Evolutionary conservation across 2,329 filamentous ascomycete species (phyloP).

Genomic region (Xylariaceae sp.): DNA sequence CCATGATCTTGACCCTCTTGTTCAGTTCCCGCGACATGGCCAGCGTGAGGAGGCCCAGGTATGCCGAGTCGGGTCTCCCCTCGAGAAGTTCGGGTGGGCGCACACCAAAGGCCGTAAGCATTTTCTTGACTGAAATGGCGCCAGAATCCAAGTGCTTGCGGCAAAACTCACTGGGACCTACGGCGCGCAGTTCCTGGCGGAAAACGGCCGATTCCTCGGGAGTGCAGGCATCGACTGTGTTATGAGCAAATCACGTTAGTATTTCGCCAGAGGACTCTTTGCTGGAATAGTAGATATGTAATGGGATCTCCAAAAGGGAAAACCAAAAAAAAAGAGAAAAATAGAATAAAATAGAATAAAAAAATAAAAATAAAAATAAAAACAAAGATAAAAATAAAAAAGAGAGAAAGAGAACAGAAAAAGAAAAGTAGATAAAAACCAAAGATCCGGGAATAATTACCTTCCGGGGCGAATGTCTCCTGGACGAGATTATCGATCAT

Average conservation of each 20-base stretch:
- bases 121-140: conserved; percentile 69
- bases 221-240: conserved; percentile 28
- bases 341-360: too few species aligned
- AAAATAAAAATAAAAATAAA: too few species aligned
- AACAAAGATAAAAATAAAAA: background rate
- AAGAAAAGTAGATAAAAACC: background rate
- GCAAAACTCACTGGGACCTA: conserved; percentile 76
- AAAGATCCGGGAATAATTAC: conserved; percentile 13
- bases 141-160: conserved; percentile 63
- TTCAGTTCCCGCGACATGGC: conserved; percentile 75
- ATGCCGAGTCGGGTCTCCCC: conserved; percentile 64
- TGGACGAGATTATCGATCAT: conserved; percentile 41
- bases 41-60: conserved; percentile 67
- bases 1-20: conserved; percentile 70
- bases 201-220: conserved; percentile 63
- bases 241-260: conserved; percentile 13
- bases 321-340: too few species aligned
- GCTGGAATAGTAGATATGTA: too few species aligned
- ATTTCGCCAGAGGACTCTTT: background rate
- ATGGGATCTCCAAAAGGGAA: too few species aligned
- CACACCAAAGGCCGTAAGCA: conserved; percentile 82
- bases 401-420: conserved; percentile 8
- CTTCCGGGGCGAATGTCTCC: conserved; percentile 36
- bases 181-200: conserved; percentile 63
- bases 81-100: conserved; percentile 68